A percentile compares a stretch with the other conserved stretches of the same genome.
These are phyloP conservation scores for Ensete glaucum DNA, from an alignment of 176 grass and related monocot genomes.

Conservation along the genomic window DNA sequence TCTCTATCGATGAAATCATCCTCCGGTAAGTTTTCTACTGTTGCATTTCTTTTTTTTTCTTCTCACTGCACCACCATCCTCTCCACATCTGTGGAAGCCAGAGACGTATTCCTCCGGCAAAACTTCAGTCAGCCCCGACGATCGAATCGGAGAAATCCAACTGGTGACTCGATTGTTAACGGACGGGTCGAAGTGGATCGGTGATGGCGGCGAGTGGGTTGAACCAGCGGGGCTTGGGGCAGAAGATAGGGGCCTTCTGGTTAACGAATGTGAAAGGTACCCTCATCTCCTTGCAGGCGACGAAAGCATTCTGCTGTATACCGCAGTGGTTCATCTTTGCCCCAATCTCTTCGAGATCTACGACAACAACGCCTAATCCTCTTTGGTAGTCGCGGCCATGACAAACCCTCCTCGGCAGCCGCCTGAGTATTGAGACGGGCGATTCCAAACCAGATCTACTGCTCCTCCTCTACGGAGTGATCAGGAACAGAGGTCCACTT, in stretches of 20 bases:
- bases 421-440: too few species aligned
- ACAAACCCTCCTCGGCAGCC: too few species aligned
- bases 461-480: too few species aligned
- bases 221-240: constrained; percentile 19
- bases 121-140: not conserved
- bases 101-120: too few species aligned
- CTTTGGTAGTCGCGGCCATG: too few species aligned
- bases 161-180: constrained; percentile 6
- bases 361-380: not conserved
- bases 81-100: too few species aligned
- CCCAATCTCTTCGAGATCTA: constrained; percentile 7
- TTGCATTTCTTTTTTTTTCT: too few species aligned
- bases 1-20: too few species aligned
- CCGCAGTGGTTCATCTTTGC: constrained; percentile 4
- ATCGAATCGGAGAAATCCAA: constrained; percentile 2
- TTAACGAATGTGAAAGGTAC: not conserved
- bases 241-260: constrained; percentile 1
- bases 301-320: constrained; percentile 4
- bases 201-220: not conserved
- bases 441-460: too few species aligned
- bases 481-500: too few species aligned
- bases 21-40: too few species aligned
- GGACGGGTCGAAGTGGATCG: constrained; percentile 3
- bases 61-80: too few species aligned
- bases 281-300: constrained; percentile 2